Evolutionary conservation across 2,329 filamentous ascomycete species (phyloP).

Genomic region (Clonostachys solani): DNA sequence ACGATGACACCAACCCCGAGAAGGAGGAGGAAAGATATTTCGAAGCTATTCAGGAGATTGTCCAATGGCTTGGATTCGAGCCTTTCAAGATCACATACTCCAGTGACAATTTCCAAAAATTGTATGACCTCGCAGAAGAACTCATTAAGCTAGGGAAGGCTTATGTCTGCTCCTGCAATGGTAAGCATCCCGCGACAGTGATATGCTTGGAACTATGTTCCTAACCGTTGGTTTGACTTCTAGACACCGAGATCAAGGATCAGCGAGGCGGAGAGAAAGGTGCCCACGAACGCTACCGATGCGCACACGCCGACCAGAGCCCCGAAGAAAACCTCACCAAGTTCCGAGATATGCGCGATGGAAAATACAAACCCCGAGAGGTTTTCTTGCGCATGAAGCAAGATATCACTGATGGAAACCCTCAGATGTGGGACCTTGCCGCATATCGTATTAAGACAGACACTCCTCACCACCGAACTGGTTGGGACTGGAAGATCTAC

Average conservation of each 20-base stretch:
- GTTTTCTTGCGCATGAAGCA: slow-evolving; percentile 94
- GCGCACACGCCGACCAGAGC: slow-evolving; percentile 71
- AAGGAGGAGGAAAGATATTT: slow-evolving; percentile 91
- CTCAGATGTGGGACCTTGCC: slow-evolving; percentile 94
- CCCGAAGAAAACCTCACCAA: slow-evolving; percentile 74
- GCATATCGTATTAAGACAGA: slow-evolving; percentile 75
- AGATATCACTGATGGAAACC: slow-evolving; percentile 77
- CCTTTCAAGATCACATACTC: slow-evolving; percentile 65
- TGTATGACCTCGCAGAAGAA: slow-evolving; percentile 83
- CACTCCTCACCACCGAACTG: slow-evolving; percentile 72
- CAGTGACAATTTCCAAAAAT: slow-evolving; percentile 77
- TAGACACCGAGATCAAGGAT: slow-evolving; percentile 73
- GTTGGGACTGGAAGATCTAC: slow-evolving; percentile 84
- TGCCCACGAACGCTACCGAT: slow-evolving; percentile 67
- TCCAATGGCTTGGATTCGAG: slow-evolving; percentile 70
- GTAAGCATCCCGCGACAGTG: slow-evolving; percentile 38
- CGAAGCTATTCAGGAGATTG: slow-evolving; percentile 78
- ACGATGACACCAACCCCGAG: slow-evolving; percentile 94
- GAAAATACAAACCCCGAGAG: slow-evolving; percentile 80
- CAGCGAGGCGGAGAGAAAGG: slow-evolving; percentile 77
- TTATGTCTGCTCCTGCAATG: slow-evolving; percentile 83
- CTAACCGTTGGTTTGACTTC: background rate
- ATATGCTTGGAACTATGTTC: background rate
- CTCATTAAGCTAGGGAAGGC: slow-evolving; percentile 63
- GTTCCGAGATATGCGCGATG: slow-evolving; percentile 87